Evolutionary conservation across 2,329 filamentous ascomycete species (phyloP), one percentile per base, ranked within the genome.

Genomic region (Colletotrichum magnum): DNA sequence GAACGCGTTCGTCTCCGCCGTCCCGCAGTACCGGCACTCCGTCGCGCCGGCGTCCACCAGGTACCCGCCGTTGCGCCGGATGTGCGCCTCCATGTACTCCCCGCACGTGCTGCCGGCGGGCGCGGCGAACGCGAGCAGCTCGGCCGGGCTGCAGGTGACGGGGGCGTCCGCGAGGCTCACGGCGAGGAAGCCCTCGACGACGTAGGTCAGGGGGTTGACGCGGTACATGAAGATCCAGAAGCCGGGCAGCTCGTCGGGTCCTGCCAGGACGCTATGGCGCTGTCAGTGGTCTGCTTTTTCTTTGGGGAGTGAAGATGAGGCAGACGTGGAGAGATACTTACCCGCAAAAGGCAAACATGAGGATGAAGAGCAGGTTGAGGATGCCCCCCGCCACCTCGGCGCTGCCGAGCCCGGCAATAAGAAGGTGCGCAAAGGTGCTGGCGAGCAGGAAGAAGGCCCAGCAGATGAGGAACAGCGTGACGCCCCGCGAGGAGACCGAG

Each of bases 191-290:
- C 88, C 90, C 36, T 85, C 82, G 54, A 93, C 85, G 21, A 93
- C 81, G 76, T 94, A 94, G 0, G 90, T 93, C 73, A 93, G 88
- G 0, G 92, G 91, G 0, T 88, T 91, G 54, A 90, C 80, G 39
- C 88, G 85, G 77, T 93, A 92, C 88, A 92, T 90, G 81, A 91
- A 92, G 61, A 87, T 87, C 92, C 92, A 93, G 81, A 93, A 93
- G 2, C 86, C 82, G 0, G 92, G 90, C 3, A 93, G 84, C 1
- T 82, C 80, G 0, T 75, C 75, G 0, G 88, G 88, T 1, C 83
- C 79, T 1, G 88, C 88, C 58, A 93, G 83, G 45, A 94, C 89
- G 80, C 89, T 85, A 71, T 80, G 15, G 6, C 41, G 18, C 3
- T 7, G 56, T 59, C 26, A 59, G 57, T 5, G 16, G 4, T 43